Conservation (phyloP, 139 green algal species). For the Pleodorina starrii region DNA sequence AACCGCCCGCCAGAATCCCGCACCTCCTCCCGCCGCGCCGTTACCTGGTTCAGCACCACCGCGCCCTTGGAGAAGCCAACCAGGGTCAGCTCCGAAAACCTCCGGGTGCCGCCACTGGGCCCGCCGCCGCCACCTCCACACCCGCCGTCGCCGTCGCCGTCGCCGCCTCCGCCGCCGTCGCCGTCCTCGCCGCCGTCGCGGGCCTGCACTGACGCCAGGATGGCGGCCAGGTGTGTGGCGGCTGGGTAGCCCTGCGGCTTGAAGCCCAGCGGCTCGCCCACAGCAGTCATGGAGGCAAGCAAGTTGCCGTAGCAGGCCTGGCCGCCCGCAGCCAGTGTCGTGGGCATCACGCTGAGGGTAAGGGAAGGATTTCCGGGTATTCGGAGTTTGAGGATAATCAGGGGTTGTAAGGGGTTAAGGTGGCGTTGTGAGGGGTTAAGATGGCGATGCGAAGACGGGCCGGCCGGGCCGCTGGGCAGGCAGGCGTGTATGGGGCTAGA, state of each 20-base stretch:
- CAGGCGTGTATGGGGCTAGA: too few species aligned
- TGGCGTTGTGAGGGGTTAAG: too few species aligned
- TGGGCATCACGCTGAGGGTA: slow-evolving; percentile 27
- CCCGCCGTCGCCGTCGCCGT: too few species aligned
- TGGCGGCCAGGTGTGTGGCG: neutral
- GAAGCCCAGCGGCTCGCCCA: slow-evolving; percentile 41
- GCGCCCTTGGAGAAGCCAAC: slow-evolving; percentile 47
- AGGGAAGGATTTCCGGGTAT: too few species aligned
- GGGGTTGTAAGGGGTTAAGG: too few species aligned
- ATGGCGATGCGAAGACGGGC: too few species aligned
- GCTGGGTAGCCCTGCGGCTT: slow-evolving; percentile 1
- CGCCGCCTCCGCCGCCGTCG: neutral
- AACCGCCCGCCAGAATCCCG: too few species aligned
- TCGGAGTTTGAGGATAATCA: too few species aligned
- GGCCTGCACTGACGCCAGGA: neutral
- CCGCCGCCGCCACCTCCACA: too few species aligned
- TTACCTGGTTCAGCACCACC: slow-evolving; percentile 54
- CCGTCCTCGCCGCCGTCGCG: neutral
- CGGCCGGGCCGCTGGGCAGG: too few species aligned
- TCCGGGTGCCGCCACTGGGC: neutral
- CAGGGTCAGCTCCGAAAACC: neutral
- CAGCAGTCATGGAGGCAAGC: slow-evolving; percentile 22
- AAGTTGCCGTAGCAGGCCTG: slow-evolving; percentile 36
- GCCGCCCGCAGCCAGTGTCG: neutral
- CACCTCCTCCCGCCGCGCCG: slow-evolving; percentile 15